phyloP scores from a whole-genome alignment of 306 rosid genomes.

The Erythrophleum fordii region DNA sequence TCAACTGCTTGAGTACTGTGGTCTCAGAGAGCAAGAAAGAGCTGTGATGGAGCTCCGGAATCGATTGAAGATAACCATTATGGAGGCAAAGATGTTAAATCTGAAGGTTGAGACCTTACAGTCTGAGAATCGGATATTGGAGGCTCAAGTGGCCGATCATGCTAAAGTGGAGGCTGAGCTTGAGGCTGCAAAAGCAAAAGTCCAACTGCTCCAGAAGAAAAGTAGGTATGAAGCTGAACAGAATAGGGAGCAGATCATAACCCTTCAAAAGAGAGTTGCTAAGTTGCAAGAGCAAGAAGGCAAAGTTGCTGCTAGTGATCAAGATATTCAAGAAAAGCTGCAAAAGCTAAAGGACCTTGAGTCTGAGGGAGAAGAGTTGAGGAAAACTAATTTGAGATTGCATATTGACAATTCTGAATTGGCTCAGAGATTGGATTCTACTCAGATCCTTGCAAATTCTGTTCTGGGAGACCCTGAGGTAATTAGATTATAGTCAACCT shows the following conservation, averaged over 20 bases:
- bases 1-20: constrained; percentile 83
- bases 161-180: constrained; percentile 63
- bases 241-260: constrained; percentile 65
- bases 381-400: constrained; percentile 57
- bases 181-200: constrained; percentile 68
- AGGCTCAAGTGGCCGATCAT: constrained; percentile 58
- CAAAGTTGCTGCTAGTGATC: constrained; percentile 43
- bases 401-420: constrained; percentile 69
- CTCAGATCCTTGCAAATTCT: constrained; percentile 81
- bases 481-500: constrained; percentile 20
- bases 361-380: constrained; percentile 61
- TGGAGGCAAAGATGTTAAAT: constrained; percentile 82
- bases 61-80: constrained; percentile 66
- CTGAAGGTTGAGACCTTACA: constrained; percentile 78
- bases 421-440: constrained; percentile 71
- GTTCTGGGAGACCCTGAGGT: constrained; percentile 74
- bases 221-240: constrained; percentile 74
- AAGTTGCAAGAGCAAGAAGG: constrained; percentile 69
- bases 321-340: constrained; percentile 47
- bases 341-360: constrained; percentile 63
- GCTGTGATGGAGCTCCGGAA: constrained; percentile 85
- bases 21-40: constrained; percentile 84
- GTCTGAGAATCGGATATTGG: constrained; percentile 68
- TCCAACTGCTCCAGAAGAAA: constrained; percentile 73
- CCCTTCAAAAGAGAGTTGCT: constrained; percentile 64